Percentiles rank a stretch among this genome's conserved stretches.
Conservation (phyloP, 352 stramenopile species). For the Pythium aquatile region DNA sequence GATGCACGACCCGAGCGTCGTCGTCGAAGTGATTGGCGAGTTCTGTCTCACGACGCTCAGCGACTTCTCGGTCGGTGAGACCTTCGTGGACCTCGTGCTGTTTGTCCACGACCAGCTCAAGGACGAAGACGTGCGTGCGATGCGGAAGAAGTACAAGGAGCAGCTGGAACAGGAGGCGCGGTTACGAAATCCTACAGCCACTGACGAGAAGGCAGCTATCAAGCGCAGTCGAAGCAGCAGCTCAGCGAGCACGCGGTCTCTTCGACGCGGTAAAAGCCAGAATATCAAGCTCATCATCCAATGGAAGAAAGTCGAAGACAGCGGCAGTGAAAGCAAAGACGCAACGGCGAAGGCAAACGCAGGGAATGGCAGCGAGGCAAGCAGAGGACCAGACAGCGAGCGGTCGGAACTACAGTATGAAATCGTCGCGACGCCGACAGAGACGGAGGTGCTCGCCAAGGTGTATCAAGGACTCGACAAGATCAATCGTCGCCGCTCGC, state of each 20-base stretch:
- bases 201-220: not conserved
- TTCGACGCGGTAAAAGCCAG: conserved; percentile 30
- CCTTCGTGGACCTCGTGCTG: conserved; percentile 69
- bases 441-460: conserved; percentile 68
- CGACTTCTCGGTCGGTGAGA: conserved; percentile 71
- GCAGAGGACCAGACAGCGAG: conserved; percentile 28
- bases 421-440: conserved; percentile 66
- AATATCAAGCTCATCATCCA: conserved; percentile 75
- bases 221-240: conserved; percentile 39
- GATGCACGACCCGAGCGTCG: conserved; percentile 69
- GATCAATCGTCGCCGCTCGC: conserved; percentile 69
- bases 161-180: conserved; percentile 63
- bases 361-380: conserved; percentile 30
- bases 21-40: conserved; percentile 76
- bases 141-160: conserved; percentile 52
- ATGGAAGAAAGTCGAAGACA: conserved; percentile 40
- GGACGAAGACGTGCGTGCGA: conserved; percentile 49
- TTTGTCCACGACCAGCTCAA: conserved; percentile 69
- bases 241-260: conserved; percentile 33
- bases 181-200: conserved; percentile 42
- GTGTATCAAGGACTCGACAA: conserved; percentile 70
- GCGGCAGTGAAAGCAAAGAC: not conserved
- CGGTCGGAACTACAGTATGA: conserved; percentile 37
- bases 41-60: conserved; percentile 72
- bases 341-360: not conserved